Conservation (phyloP, 257 asterid genomes). For the Solanum bulbocastanum region DNA sequence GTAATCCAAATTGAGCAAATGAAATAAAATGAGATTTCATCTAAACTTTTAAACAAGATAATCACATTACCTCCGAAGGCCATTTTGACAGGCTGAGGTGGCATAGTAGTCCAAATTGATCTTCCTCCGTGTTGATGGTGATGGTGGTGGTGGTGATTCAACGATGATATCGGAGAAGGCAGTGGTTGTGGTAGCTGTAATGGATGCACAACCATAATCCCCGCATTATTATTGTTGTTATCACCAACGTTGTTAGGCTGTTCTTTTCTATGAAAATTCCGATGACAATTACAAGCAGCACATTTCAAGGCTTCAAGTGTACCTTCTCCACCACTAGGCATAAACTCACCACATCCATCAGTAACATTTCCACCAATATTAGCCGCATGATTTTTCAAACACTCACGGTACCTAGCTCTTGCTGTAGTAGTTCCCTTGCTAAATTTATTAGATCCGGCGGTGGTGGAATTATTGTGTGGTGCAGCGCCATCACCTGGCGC, state of each 20-base stretch:
- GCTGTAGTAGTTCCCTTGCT: not conserved
- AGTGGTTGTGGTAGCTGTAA: constrained; percentile 45
- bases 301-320: constrained; percentile 79
- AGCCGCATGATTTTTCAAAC: constrained; percentile 90
- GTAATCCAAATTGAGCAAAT: not conserved
- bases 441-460: constrained; percentile 36
- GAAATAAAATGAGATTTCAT: no score
- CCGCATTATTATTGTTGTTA: not conserved
- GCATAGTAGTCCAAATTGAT: constrained; percentile 8
- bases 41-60: not conserved
- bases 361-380: constrained; percentile 76
- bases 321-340: constrained; percentile 86
- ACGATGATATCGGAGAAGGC: constrained; percentile 31
- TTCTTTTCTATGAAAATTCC: constrained; percentile 78
- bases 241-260: not conserved
- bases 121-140: constrained; percentile 17
- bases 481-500: not conserved
- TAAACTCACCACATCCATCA: constrained; percentile 96
- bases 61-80: constrained; percentile 22
- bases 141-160: constrained; percentile 16
- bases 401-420: constrained; percentile 50
- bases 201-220: constrained; percentile 37
- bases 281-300: constrained; percentile 89
- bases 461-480: not conserved
- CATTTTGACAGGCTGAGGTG: constrained; percentile 60